Conservation (phyloP, 805 yeast species). For the Diddensiella caesifluorescens region DNA sequence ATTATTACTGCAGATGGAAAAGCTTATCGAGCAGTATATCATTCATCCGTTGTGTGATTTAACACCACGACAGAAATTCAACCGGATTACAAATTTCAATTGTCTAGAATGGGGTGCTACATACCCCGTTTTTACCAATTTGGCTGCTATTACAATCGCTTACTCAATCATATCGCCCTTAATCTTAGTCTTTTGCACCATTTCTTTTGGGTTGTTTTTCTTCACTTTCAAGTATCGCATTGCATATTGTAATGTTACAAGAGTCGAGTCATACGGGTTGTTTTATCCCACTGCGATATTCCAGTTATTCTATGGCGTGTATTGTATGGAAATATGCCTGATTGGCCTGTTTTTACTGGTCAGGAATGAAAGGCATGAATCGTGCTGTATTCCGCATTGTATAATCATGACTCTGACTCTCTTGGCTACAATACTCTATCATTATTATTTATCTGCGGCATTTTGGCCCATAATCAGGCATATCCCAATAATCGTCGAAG, state of each 20-base stretch:
- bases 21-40: slow-evolving; percentile 40
- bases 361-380: slow-evolving; percentile 42
- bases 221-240: slow-evolving; percentile 67
- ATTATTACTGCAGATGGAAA: slow-evolving; percentile 55
- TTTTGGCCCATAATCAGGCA: slow-evolving; percentile 36
- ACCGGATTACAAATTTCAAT: slow-evolving; percentile 41
- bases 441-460: slow-evolving; percentile 44
- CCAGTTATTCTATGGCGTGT: slow-evolving; percentile 75
- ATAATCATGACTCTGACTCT: slow-evolving; percentile 49
- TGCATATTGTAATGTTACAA: slow-evolving; percentile 42
- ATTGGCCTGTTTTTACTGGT: slow-evolving; percentile 70
- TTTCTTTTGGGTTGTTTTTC: slow-evolving; percentile 53
- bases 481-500: slow-evolving; percentile 32
- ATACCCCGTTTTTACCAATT: slow-evolving; percentile 70
- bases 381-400: slow-evolving; percentile 44
- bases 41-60: slow-evolving; percentile 37
- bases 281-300: slow-evolving; percentile 69
- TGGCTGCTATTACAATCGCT: slow-evolving; percentile 72
- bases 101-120: slow-evolving; percentile 69
- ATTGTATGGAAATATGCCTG: slow-evolving; percentile 72
- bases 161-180: slow-evolving; percentile 78
- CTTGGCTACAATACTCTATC: slow-evolving; percentile 51
- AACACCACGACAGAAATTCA: slow-evolving; percentile 58
- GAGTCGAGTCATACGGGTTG: slow-evolving; percentile 43
- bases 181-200: slow-evolving; percentile 53